These are phyloP conservation scores for Xylaria sp. DNA, from an alignment of 2,329 filamentous ascomycete species.

Conservation along the genomic window DNA sequence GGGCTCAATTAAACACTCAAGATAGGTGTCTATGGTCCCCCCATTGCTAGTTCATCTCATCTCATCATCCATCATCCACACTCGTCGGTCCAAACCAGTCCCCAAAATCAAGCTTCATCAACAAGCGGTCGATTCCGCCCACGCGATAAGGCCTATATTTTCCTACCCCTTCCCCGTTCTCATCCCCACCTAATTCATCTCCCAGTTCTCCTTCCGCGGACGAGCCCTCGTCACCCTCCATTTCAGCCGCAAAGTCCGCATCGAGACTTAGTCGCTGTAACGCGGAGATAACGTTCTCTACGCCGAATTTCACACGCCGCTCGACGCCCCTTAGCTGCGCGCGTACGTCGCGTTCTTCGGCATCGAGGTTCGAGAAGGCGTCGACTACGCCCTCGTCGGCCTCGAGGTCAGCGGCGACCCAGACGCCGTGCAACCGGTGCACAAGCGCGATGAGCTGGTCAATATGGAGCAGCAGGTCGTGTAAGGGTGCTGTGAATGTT, in stretches of 20 bases:
- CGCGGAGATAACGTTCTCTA: slow-evolving; percentile 67
- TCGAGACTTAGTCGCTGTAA: slow-evolving; percentile 28
- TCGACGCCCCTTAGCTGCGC: slow-evolving; percentile 69
- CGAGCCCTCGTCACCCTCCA: slow-evolving; percentile 28
- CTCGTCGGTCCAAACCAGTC: slow-evolving; percentile 53
- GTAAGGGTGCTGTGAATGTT: slow-evolving; percentile 67
- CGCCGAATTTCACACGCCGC: slow-evolving; percentile 67
- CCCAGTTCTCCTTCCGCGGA: background rate
- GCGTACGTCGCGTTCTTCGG: slow-evolving; percentile 74
- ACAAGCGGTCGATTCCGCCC: slow-evolving; percentile 79
- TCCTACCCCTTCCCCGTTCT: slow-evolving; percentile 39
- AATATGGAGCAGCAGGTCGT: slow-evolving; percentile 72
- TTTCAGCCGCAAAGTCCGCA: slow-evolving; percentile 25
- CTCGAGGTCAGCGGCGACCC: slow-evolving; percentile 80
- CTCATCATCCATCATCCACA: slow-evolving; percentile 2
- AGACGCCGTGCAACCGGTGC: slow-evolving; percentile 75
- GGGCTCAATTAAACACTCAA: too few relatives aligned
- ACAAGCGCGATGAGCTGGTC: slow-evolving; percentile 82
- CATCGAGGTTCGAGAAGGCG: slow-evolving; percentile 70
- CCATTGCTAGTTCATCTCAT: too few relatives aligned
- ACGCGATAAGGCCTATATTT: slow-evolving; percentile 73
- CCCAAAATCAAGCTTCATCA: slow-evolving; percentile 88
- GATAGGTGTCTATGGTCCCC: too few relatives aligned
- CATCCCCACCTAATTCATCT: slow-evolving; percentile 30
- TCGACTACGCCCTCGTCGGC: slow-evolving; percentile 82